Base-by-base conservation (phyloP, 169 alveolate genomes). In the Cryptosporidium sp. region DNA sequence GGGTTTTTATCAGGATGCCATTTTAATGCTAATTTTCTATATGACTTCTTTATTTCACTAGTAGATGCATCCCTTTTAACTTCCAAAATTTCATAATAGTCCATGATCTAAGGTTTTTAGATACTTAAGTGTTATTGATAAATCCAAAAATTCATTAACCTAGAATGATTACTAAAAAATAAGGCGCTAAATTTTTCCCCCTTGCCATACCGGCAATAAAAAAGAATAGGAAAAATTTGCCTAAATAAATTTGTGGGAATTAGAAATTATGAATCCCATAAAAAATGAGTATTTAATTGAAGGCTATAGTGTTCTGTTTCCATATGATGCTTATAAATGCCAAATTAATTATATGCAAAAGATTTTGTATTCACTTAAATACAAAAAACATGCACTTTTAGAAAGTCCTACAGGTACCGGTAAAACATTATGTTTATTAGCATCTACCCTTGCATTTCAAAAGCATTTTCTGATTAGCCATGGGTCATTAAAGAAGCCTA, bases 341-440 rank as follows among this genome's bases (percentile, higher is more conserved):
- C 96, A 96, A 91, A 84, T 68, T 75, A 75, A 92, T 35, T 94
- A 94, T 69, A 95, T 95, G 96, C 85, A 92, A 87, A 84, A 93
- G 39, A 97, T 96, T 9, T 92, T 95, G 3, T 92, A 94, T 87
- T 91, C 97, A 44, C 87, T 95, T 16, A 75, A 92, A 71, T 68
- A 91, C 48, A 92, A 93, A 16, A 70, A 95, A 52, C 95, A 97
- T 86, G 99, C 98, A 21, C 95, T 97, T 56, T 86, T 98, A 23
- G 99, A 97, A 92, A 95, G 98, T 1, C 99, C 99, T 6, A 98
- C 99, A 7, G 99, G 99, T 14, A 98, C 99, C 31, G 99, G 99
- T 3, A 98, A 98, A 87, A 97, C 99, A 23, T 56, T 97, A 48
- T 94, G 98, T 70, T 92, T 97, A 35, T 87, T 97, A n/a, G 96